Base-by-base conservation (phyloP, 2,329 filamentous ascomycete species). In the Sporothrix dimorphospora region DNA sequence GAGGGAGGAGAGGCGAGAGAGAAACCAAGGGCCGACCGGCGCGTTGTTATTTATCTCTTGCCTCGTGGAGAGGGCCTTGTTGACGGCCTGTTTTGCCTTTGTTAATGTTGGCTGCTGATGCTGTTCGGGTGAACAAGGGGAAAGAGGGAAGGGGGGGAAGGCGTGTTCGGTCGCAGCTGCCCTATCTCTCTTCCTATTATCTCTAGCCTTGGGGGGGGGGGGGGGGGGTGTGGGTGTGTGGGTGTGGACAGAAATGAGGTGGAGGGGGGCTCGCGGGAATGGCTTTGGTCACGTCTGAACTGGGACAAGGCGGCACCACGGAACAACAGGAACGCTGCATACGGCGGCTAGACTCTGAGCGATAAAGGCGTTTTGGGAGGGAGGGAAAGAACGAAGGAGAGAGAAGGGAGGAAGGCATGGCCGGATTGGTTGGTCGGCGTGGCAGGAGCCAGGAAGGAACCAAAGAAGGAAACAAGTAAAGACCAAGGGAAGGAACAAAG, bases 101-200 rank as follows among this genome's bases (percentile, higher is more conserved):
- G 27, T 11, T 34, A 61, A 40, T 61, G 40, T n/a, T 67, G 63
- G 42, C 42, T 67, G 63, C 42, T 67, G 63, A 67, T 67, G 63
- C 38, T 14, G 59, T 45, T 16, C 59, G 63, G 65, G 65, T 51
- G 65, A 68, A 47, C 24, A 45, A 68, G 65, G 65, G 30, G 24
- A 27, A 38, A 49, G 16, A 9, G 40, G 40, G 5, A 51, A 53
- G n/a, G 40, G 38, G 38, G 38, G 59, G 59, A 40, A 59, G 55
- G 55, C 55, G 55, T 21, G 53, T 57, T 30, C 30, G 6, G 30
- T 57, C 53, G 53, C 27, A 14, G 34, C 16, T 57, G 53, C 27
- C 24, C 51, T 57, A 34, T 57, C 53, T 57, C 27, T 3, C 2
- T 21, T 51, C 19, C 49, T 53, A 53, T 38, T 59, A 59, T 59